A percentile compares a stretch with the other conserved stretches of the same genome.
These are phyloP conservation scores for Melanopsichium pennsylvanicum DNA, from an alignment of 1,284 basidiomycete species.

Conservation along the genomic window DNA sequence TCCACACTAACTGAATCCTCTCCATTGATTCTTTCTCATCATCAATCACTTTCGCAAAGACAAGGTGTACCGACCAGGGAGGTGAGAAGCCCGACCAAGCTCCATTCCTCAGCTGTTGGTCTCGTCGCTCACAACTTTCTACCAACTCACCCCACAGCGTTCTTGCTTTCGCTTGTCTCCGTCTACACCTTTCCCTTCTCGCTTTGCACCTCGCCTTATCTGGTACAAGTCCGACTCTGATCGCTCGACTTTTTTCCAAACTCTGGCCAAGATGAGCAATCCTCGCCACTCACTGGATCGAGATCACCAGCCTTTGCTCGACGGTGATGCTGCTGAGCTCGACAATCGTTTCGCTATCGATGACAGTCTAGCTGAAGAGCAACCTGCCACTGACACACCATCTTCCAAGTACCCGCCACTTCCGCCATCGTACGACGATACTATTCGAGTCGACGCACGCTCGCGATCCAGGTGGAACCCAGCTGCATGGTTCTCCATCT, in stretches of 20 bases:
- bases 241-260: background rate
- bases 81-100: no score
- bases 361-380: conserved; percentile 36
- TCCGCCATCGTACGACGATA: conserved; percentile 53
- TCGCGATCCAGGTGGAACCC: conserved; percentile 31
- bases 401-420: conserved; percentile 53
- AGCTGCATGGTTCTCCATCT: conserved; percentile 35
- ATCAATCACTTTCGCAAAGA: no score
- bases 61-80: no score
- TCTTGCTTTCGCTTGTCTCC: no score
- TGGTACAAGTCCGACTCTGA: background rate
- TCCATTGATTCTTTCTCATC: no score
- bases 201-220: background rate
- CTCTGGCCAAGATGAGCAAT: conserved; percentile 15
- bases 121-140: no score
- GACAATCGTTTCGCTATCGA: conserved; percentile 56
- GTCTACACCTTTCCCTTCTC: background rate
- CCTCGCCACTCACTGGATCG: conserved; percentile 20
- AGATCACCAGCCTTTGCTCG: conserved; percentile 39
- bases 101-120: no score
- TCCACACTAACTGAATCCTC: no score
- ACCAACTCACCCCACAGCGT: no score
- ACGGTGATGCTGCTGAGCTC: conserved; percentile 26
- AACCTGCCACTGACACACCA: conserved; percentile 7
- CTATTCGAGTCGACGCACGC: conserved; percentile 32